These are phyloP conservation scores for Hymenoscyphus repandus DNA, from an alignment of 2,329 filamentous ascomycete species.

Conservation along the genomic window DNA sequence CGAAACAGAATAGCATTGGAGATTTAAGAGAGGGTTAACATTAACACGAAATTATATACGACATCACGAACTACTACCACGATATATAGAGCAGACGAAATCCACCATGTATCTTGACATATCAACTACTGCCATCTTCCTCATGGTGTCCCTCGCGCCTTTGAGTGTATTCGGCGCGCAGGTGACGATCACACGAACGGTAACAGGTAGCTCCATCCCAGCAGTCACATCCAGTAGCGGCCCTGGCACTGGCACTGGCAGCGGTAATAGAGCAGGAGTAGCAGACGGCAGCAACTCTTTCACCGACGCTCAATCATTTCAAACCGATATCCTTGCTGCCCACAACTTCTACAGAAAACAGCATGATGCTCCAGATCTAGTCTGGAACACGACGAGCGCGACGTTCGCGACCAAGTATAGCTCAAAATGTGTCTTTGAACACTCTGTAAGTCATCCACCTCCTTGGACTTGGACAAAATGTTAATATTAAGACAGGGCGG, in stretches of 20 bases:
- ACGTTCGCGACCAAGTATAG: slow-evolving; percentile 48
- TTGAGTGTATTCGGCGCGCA: neutral
- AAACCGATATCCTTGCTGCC: slow-evolving; percentile 52
- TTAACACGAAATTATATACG: neutral
- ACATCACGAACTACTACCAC: neutral
- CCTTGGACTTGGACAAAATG: neutral
- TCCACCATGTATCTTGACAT: neutral
- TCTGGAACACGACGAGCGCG: slow-evolving; percentile 62
- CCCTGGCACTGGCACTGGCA: neutral
- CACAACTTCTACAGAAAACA: slow-evolving; percentile 61
- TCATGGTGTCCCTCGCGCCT: neutral
- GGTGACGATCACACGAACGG: neutral
- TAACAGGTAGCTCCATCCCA: neutral
- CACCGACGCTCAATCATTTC: slow-evolving; percentile 37
- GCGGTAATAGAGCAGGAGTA: neutral
- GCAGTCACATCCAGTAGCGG: neutral
- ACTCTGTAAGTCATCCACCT: slow-evolving; percentile 38
- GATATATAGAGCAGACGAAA: neutral
- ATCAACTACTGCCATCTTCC: neutral
- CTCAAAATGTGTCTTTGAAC: slow-evolving; percentile 42
- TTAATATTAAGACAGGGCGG: slow-evolving; percentile 39
- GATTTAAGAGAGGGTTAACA: neutral
- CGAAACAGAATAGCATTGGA: neutral
- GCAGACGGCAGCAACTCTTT: neutral
- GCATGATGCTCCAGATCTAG: slow-evolving; percentile 54